Evolutionary conservation across 73 alveolate genomes (phyloP), one percentile per base, ranked within the genome.

Genomic region (Paramecium tetraurelia): DNA sequence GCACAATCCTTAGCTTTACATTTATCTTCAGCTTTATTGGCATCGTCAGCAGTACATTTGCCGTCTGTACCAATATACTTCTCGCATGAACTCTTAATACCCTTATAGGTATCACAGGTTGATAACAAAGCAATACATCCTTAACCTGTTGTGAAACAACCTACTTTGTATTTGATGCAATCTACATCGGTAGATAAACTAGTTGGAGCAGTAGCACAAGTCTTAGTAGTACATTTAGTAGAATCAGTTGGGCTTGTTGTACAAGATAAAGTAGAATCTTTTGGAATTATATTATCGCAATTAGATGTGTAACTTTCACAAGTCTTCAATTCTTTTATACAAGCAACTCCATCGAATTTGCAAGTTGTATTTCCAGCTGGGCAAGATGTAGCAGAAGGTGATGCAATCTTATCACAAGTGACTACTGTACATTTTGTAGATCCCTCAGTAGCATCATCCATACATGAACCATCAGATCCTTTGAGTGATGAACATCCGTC

Each of bases 151-250:
- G 90, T 43, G 7, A 44, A 29, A 22, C 90, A 80, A 2, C 76
- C 70, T 10, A 5, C 14, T 6, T 44, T 18, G 48, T 43, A 80
- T 22, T 14, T 46, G 4, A 7, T 63, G 21, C 90, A 80, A 14
- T 40, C 53, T 5, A 14, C 44, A 80, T 80, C 40, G 2, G 90
- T 20, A 4, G 75, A n/a, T 3, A 38, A 14, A 10, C 16, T 44
- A 43, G 48, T 21, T 6, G 90, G 90, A 44, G 90, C 90, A 44
- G 43, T 22, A n/a, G 21, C 3, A 80, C 90, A 80, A 5, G 70
- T 14, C 46, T 80, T 80, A 7, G 4, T n/a, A 44, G 10, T 12
- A 24, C 90, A 80, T 41, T 33, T 63, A 2, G 20, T 12, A 1
- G 84, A 4, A 53, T 53, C 46, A 31, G 84, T 22, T 63, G 48